Percentiles rank a stretch among this genome's conserved stretches.
These are phyloP conservation scores for Adansonia rubrostipa DNA, from an alignment of 441 rosid species.

Conservation along the genomic window DNA sequence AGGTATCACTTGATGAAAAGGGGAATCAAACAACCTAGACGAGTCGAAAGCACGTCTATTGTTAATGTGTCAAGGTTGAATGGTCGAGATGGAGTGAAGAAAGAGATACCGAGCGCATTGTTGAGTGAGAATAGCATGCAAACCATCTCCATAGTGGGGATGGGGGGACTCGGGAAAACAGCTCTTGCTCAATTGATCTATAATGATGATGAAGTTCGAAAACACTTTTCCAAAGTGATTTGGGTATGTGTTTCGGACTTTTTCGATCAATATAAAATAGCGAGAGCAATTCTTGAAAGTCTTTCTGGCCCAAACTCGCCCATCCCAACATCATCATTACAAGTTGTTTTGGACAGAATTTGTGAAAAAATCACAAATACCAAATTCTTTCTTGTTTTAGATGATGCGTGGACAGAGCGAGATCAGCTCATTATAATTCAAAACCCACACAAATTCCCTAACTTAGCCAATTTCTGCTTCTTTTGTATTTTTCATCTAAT, in stretches of 20 bases:
- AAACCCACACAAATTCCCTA: no score
- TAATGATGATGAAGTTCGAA: neutral
- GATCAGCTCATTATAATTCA: no score
- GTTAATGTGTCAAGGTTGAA: slow-evolving; percentile 13
- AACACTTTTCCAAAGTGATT: neutral
- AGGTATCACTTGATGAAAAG: neutral
- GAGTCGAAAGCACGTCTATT: slow-evolving; percentile 3
- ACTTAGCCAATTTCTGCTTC: no score
- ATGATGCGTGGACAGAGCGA: no score
- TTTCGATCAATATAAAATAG: neutral
- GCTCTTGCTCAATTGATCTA: neutral
- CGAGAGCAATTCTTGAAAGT: neutral
- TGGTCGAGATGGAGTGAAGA: slow-evolving; percentile 28
- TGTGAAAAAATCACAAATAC: neutral
- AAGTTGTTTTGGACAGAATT: neutral
- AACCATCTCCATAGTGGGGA: neutral
- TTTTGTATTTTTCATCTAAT: no score
- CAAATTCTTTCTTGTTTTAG: neutral
- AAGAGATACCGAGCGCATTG: neutral
- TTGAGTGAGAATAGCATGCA: neutral
- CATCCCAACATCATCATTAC: neutral
- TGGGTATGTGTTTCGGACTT: neutral
- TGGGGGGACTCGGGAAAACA: neutral
- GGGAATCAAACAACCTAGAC: neutral
- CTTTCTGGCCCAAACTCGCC: neutral